Evolutionary conservation across 495 filamentous ascomycete genomes (phyloP).

Genomic region (Hyaloscypha finlandica): DNA sequence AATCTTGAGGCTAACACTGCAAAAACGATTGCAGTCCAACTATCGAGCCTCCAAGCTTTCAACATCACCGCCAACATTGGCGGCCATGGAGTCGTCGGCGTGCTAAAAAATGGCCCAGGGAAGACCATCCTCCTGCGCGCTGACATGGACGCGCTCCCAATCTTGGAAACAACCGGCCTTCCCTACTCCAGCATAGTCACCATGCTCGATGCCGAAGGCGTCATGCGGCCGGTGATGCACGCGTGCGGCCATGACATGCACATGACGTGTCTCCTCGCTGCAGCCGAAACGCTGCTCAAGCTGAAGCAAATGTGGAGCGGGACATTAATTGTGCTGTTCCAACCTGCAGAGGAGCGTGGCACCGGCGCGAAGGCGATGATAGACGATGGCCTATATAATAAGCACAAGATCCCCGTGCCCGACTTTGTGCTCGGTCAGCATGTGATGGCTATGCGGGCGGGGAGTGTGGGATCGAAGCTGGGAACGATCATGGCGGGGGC

Average conservation of each 20-base stretch:
- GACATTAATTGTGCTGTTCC: constrained; percentile 58
- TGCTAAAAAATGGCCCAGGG: constrained; percentile 57
- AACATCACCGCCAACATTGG: constrained; percentile 51
- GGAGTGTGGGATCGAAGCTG: constrained; percentile 40
- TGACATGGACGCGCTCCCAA: constrained; percentile 62
- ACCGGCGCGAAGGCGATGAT: constrained; percentile 60
- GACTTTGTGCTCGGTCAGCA: constrained; percentile 60
- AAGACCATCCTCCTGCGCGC: constrained; percentile 55
- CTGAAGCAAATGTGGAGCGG: constrained; percentile 51
- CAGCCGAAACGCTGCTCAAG: constrained; percentile 43
- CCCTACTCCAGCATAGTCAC: constrained; percentile 52
- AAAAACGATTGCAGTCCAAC: constrained; percentile 30
- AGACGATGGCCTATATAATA: constrained; percentile 57
- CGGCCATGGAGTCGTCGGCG: constrained; percentile 55
- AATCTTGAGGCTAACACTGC: constrained; percentile 45
- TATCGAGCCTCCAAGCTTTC: constrained; percentile 44
- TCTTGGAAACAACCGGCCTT: constrained; percentile 55
- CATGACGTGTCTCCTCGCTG: constrained; percentile 48
- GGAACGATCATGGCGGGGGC: constrained; percentile 44
- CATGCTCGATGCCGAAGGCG: constrained; percentile 40
- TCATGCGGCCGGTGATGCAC: constrained; percentile 58
- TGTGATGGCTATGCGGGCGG: constrained; percentile 42
- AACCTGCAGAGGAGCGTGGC: constrained; percentile 57
- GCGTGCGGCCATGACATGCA: constrained; percentile 68
- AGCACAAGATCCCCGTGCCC: constrained; percentile 47